Percentiles rank a stretch among this genome's conserved stretches.
Conservation (phyloP, 768 basidiomycete species). For the Podaxis sp. region DNA sequence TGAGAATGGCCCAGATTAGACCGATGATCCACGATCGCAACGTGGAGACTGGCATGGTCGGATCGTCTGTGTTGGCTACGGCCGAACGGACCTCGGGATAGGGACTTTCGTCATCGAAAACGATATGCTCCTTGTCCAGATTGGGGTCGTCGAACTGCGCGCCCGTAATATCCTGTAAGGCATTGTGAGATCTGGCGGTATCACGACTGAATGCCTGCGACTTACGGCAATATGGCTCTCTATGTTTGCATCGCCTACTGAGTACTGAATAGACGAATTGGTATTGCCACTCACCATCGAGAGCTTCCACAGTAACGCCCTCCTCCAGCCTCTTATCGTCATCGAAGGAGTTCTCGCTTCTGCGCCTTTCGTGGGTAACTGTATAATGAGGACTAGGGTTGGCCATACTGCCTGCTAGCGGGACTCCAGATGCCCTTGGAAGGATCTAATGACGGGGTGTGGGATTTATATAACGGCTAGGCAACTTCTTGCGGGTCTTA, state of each 20-base stretch:
- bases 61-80: slow-evolving; percentile 64
- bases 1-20: slow-evolving; percentile 46
- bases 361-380: neutral
- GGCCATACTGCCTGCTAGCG: neutral
- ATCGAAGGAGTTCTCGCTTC: neutral
- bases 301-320: neutral
- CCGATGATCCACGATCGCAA: slow-evolving; percentile 50
- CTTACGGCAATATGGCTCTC: slow-evolving; percentile 28
- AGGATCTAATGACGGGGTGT: neutral
- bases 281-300: neutral
- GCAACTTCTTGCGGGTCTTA: neutral
- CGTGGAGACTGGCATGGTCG: slow-evolving; percentile 51
- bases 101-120: slow-evolving; percentile 64
- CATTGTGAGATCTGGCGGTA: neutral
- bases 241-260: neutral
- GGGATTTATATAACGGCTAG: slow-evolving; percentile 4
- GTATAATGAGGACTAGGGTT: slow-evolving; percentile 4
- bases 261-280: neutral
- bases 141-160: slow-evolving; percentile 42
- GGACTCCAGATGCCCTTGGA: slow-evolving; percentile 8
- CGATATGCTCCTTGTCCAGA: slow-evolving; percentile 34
- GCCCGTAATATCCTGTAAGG: slow-evolving; percentile 26
- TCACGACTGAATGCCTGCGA: neutral
- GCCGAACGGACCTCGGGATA: slow-evolving; percentile 73
- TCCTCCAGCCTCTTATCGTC: slow-evolving; percentile 8